phyloP scores from a whole-genome alignment of 225 moss, liverwort and hornwort species.

The Physcomitrium patens region DNA sequence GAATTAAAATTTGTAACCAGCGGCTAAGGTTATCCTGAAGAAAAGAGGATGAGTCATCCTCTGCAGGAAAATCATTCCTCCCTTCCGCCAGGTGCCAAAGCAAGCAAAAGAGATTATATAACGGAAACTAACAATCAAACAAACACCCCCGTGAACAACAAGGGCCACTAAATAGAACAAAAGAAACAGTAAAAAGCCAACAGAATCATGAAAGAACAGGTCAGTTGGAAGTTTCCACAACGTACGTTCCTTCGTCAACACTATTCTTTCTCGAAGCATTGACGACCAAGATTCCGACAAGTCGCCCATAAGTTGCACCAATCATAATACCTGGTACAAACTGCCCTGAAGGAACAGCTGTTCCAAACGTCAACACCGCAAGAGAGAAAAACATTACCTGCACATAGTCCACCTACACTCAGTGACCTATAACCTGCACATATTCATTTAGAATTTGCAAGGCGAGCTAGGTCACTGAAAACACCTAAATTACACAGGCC shows the following conservation, averaged over 20 bases:
- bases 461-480: slow-evolving; percentile 16
- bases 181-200: slow-evolving; percentile 22
- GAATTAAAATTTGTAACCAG: slow-evolving; percentile 18
- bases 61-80: not conserved
- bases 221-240: slow-evolving; percentile 45
- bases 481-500: slow-evolving; percentile 9
- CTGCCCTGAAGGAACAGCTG: slow-evolving; percentile 99
- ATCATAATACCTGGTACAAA: slow-evolving; percentile 99
- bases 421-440: slow-evolving; percentile 8
- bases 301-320: slow-evolving; percentile 97
- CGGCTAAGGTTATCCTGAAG: not conserved
- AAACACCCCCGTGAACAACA: not conserved
- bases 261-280: slow-evolving; percentile 89
- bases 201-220: slow-evolving; percentile 1
- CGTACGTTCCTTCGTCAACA: slow-evolving; percentile 99
- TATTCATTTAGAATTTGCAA: not conserved
- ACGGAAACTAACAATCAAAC: too few relatives aligned
- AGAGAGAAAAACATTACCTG: slow-evolving; percentile 96
- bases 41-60: not conserved
- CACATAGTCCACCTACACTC: slow-evolving; percentile 34
- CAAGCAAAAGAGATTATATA: not conserved
- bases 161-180: slow-evolving; percentile 20
- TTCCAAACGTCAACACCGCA: slow-evolving; percentile 98
- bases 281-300: slow-evolving; percentile 99
- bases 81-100: not conserved